Evolutionary conservation across 179 eudicot genomes (phyloP).

Genomic region (Silene coronaria): DNA sequence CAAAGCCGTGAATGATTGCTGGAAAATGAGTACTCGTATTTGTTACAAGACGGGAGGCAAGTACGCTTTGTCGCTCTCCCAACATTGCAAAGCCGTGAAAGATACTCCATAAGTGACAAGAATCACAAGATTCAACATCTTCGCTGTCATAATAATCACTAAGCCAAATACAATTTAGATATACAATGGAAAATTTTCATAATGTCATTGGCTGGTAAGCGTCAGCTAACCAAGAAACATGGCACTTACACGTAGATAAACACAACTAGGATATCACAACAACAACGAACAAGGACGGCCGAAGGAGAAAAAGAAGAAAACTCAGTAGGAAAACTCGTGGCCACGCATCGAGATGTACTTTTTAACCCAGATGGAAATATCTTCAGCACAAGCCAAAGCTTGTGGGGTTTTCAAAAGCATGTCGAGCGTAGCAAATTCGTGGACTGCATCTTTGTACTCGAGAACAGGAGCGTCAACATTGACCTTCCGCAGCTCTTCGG

Average conservation of each 20-base stretch:
- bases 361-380: conserved; percentile 94
- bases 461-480: conserved; percentile 91
- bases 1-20: not conserved
- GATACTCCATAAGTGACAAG: not conserved
- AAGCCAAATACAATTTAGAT: not conserved
- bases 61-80: not conserved
- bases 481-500: conserved; percentile 80
- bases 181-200: not conserved
- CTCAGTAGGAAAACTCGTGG: conserved; percentile 84
- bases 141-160: not conserved
- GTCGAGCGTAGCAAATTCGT: conserved; percentile 92
- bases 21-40: too few relatives aligned
- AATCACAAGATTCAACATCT: not conserved
- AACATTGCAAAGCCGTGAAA: not conserved
- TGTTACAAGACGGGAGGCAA: not conserved
- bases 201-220: not conserved
- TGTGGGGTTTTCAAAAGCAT: conserved; percentile 87
- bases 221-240: not conserved
- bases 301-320: not conserved
- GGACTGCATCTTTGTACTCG: conserved; percentile 94
- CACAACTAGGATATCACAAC: conserved; percentile 4
- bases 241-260: not conserved
- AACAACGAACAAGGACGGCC: not conserved
- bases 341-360: conserved; percentile 87
- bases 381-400: conserved; percentile 94